Conservation (phyloP, 495 filamentous ascomycete genomes). For the Xeromyces bisporus region DNA sequence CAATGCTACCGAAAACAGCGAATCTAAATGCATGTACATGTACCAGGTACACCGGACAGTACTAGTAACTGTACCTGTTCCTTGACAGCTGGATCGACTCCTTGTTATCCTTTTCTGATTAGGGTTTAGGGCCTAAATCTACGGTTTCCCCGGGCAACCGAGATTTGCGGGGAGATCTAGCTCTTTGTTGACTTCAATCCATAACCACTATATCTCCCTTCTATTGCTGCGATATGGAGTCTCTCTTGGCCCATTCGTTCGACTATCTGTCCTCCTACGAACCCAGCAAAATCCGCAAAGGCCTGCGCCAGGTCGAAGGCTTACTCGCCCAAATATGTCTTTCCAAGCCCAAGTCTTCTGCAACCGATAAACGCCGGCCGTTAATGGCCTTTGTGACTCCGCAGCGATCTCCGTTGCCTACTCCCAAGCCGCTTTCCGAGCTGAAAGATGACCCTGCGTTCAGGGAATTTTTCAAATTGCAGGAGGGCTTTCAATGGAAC, state of each 20-base stretch:
- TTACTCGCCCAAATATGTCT: slow-evolving; percentile 93
- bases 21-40: no score
- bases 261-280: slow-evolving; percentile 94
- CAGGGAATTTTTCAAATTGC: slow-evolving; percentile 87
- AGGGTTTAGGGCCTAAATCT: no score
- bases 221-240: slow-evolving; percentile 48
- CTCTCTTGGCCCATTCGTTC: slow-evolving; percentile 80
- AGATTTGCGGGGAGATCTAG: neutral
- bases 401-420: slow-evolving; percentile 24
- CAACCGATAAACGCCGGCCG: slow-evolving; percentile 28
- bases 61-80: no score
- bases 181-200: slow-evolving; percentile 1
- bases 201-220: neutral
- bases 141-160: slow-evolving; percentile 18
- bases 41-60: no score
- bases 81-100: no score
- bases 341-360: slow-evolving; percentile 31
- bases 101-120: no score
- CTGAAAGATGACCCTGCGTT: slow-evolving; percentile 78
- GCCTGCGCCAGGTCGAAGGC: slow-evolving; percentile 87
- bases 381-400: slow-evolving; percentile 17
- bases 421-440: slow-evolving; percentile 49
- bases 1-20: no score
- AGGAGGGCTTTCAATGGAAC: slow-evolving; percentile 97
- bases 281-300: slow-evolving; percentile 74